Evolutionary conservation across 768 basidiomycete species (phyloP).

Genomic region (Suillus cothurnatus): DNA sequence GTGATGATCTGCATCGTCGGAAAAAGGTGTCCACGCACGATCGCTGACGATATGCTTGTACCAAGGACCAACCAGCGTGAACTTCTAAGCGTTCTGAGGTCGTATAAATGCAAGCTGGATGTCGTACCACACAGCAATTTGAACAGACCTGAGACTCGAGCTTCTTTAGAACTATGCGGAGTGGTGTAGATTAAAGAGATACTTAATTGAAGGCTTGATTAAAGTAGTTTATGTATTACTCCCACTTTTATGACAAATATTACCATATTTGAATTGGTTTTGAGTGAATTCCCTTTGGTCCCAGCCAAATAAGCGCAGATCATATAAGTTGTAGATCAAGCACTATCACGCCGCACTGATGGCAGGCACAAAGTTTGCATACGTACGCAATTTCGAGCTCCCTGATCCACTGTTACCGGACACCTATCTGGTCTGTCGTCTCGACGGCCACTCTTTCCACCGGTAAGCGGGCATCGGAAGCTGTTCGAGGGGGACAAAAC

Average conservation of each 20-base stretch:
- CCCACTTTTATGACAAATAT: neutral
- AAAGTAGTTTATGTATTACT: too few relatives aligned
- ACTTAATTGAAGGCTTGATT: too few relatives aligned
- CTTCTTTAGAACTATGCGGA: neutral
- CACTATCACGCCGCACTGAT: slow-evolving; percentile 41
- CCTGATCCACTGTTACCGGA: slow-evolving; percentile 84
- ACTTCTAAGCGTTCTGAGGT: neutral
- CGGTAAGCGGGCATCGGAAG: slow-evolving; percentile 50
- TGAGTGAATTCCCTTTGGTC: neutral
- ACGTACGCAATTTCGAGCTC: slow-evolving; percentile 88
- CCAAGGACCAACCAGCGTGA: neutral
- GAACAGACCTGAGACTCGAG: neutral
- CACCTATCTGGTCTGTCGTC: slow-evolving; percentile 80
- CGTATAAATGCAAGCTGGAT: neutral
- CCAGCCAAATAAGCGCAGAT: neutral
- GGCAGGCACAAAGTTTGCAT: slow-evolving; percentile 92
- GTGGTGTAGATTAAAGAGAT: too few relatives aligned
- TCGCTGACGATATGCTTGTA: too few relatives aligned
- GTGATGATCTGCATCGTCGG: too few relatives aligned
- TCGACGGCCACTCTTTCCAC: slow-evolving; percentile 96
- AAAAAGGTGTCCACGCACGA: too few relatives aligned
- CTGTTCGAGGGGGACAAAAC: neutral
- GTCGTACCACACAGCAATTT: neutral
- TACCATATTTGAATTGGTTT: neutral
- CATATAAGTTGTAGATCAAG: slow-evolving; percentile 1